Evolutionary conservation across 78 protist genomes (phyloP), one percentile per base, ranked within the genome.

Genomic region (Tieghemostelium lacteum): DNA sequence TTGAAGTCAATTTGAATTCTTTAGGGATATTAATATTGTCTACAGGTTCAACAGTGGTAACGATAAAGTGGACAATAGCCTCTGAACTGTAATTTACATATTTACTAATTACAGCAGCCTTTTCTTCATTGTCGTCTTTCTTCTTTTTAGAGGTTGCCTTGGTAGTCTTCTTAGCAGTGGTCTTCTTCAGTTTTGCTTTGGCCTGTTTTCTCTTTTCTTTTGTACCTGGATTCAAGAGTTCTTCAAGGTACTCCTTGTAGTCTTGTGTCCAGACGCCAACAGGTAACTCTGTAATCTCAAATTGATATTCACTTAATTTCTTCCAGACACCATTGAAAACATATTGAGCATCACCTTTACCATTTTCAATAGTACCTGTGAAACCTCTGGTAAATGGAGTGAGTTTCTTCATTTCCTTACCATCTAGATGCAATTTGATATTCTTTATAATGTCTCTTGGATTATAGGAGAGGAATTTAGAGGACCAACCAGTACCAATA

Each of bases 211-310:
- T 62, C 52, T 92, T 83, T 49, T 33, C 39, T 66, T 40, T 20
- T 49, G 34, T 22, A 7, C 7, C 73, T 3, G 55, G 58, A n/a
- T 71, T 76, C 36, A 50, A 7, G 45, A 42, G n/a, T 64, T 31
- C 6, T 64, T 94, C 95, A 26, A 96, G 66, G 31, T 65, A 0
- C 19, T 93, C 97, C 92, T 98, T 98, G 92, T 95, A 96, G 31
- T 39, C 55, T 55, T 95, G 72, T 3, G 94, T 93, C 98, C 97
- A 96, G 31, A 7, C 36, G 7, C 88, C 91, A 31, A 94, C 52
- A 16, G 97, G 98, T 49, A 94, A 73, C 71, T 96, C 98, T 0
- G 86, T 75, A 65, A 96, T 76, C 2, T 58, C 85, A 8, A 94
- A 42, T 19, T 65, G 28, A 26, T 58, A 50, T n/a, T 72, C 86